Evolutionary conservation across 2,329 filamentous ascomycete species (phyloP), one percentile per base, ranked within the genome.

Genomic region (Fusarium decemcellulare): DNA sequence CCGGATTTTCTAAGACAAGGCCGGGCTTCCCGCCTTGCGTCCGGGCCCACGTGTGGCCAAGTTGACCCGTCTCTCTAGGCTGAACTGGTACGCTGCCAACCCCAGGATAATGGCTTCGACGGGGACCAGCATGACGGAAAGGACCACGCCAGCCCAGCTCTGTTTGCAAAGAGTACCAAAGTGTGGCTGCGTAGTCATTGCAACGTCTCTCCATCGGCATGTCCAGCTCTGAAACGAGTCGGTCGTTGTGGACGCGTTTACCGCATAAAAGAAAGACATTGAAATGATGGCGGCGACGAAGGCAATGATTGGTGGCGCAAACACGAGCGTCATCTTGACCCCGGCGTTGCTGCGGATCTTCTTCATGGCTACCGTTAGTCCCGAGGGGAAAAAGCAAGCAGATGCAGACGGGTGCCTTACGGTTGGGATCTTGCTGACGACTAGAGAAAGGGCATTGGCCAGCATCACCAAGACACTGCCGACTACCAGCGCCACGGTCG

Each of bases 221-320:
- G 84, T 86, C 89, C 89, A 91, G 77, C 86, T 89, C 73, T 90
- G 82, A 11, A 91, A 77, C 8, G 87, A 88, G 74, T 89, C 87
- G 62, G 80, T 79, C 9, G 80, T 81, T 14, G 77, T 78, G 5
- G 88, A 90, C 16, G 82, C 76, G 69, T 89, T 87, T 76, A 87
- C 81, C 58, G 81, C 81, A 73, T 89, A 91, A 76, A 87, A 89
- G 76, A 90, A 84, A 54, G 83, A 79, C 73, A 88, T 85, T 65
- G 85, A 83, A 59, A 89, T 79, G 52, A 90, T 75, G 40, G 86
- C 83, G 12, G 76, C 76, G 50, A 79, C 65, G 55, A 83, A 72
- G 18, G 72, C 75, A n/a, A 76, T 40, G 15, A 71, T 59, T 5
- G 80, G 77, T 6, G 75, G 74, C 2, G 67, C 66, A 29, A 81